phyloP scores from a whole-genome alignment of 441 rosid genomes.

The Populus trichocarpa region DNA sequence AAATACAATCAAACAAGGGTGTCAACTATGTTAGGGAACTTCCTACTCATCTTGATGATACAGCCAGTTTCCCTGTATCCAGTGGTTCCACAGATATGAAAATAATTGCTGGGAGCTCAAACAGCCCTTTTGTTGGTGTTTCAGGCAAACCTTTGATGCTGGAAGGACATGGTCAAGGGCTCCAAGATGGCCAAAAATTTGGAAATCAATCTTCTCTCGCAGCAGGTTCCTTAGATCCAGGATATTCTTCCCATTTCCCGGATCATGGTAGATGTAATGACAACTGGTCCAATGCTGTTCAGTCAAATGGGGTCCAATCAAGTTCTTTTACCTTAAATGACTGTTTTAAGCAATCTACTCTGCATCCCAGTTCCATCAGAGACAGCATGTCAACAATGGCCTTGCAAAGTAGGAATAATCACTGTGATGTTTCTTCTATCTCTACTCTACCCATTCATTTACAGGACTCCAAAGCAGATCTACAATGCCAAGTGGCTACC shows the following conservation, averaged over 20 bases:
- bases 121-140: conserved; percentile 29
- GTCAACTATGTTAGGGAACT: conserved; percentile 29
- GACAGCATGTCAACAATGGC: conserved; percentile 36
- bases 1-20: conserved; percentile 42
- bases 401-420: conserved; percentile 34
- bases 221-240: conserved; percentile 29
- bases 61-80: conserved; percentile 32
- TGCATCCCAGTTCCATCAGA: conserved; percentile 29
- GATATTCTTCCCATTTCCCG: conserved; percentile 36
- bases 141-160: conserved; percentile 37
- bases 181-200: conserved; percentile 28
- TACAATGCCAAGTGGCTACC: conserved; percentile 26
- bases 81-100: conserved; percentile 34
- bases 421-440: conserved; percentile 29
- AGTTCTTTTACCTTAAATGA: conserved; percentile 27
- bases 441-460: conserved; percentile 24
- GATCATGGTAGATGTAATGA: conserved; percentile 37
- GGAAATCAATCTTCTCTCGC: conserved; percentile 32
- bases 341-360: conserved; percentile 28
- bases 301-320: conserved; percentile 31
- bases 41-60: conserved; percentile 26
- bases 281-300: conserved; percentile 47
- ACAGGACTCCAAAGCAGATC: conserved; percentile 32
- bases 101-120: conserved; percentile 34
- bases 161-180: conserved; percentile 37